Percentiles rank a stretch among this genome's conserved stretches.
Conservation (phyloP, 2,329 filamentous ascomycete species). For the Phaeosphaeriaceae sp. region DNA sequence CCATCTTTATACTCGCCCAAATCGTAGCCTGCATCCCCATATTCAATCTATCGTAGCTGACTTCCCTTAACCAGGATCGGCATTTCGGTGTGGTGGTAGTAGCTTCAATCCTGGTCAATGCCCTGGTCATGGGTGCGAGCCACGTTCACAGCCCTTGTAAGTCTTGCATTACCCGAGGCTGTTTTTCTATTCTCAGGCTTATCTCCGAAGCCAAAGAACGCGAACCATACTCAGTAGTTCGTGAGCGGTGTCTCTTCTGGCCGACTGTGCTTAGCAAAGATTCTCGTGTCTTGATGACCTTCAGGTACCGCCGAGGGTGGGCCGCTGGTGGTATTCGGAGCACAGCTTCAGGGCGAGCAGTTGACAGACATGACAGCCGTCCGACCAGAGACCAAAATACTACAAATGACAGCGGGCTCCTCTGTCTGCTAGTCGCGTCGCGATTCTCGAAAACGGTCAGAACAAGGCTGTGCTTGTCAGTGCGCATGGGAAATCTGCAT, state of each 20-base stretch:
- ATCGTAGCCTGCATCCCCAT: background rate
- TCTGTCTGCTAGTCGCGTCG: background rate
- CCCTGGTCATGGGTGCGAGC: background rate
- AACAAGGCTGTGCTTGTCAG: background rate
- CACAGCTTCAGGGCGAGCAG: background rate
- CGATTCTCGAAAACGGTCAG: background rate
- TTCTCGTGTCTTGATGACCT: background rate
- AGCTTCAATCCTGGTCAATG: background rate
- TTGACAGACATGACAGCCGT: background rate
- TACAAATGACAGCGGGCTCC: background rate
- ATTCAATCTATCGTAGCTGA: background rate
- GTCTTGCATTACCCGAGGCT: background rate
- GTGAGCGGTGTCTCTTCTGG: background rate
- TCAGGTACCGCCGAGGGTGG: background rate
- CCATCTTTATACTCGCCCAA: background rate
- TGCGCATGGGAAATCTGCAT: background rate
- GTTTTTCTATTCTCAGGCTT: background rate
- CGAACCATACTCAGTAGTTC: background rate
- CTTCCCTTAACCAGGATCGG: background rate
- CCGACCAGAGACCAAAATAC: background rate
- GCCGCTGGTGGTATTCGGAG: background rate
- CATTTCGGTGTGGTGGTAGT: background rate
- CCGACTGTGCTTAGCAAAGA: background rate
- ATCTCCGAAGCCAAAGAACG: background rate
- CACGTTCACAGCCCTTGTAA: background rate